Conservation (phyloP, 2,329 filamentous ascomycete genomes). For the Alternaria infectoria region DNA sequence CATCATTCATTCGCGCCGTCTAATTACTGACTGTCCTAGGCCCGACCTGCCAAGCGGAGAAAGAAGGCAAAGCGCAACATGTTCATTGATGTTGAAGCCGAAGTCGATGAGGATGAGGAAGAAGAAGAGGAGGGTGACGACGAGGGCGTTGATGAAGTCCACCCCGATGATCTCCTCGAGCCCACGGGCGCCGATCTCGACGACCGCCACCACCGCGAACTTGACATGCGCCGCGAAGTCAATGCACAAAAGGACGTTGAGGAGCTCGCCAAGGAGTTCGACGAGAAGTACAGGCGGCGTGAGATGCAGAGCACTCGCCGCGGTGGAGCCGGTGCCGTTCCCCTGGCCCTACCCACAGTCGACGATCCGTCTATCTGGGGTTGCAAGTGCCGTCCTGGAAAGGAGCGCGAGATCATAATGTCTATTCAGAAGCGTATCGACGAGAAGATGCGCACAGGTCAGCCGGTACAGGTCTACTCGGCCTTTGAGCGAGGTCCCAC, state of each 20-base stretch:
- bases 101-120: slow-evolving; percentile 87
- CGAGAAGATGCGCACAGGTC: slow-evolving; percentile 77
- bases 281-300: slow-evolving; percentile 85
- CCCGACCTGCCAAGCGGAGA: slow-evolving; percentile 78
- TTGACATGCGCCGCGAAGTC: slow-evolving; percentile 88
- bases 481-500: slow-evolving; percentile 81
- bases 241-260: slow-evolving; percentile 90
- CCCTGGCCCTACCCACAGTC: slow-evolving; percentile 84
- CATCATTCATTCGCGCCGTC: background rate
- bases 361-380: slow-evolving; percentile 97
- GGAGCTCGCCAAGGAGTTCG: slow-evolving; percentile 81
- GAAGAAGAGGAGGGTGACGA: slow-evolving; percentile 84
- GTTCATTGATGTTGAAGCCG: slow-evolving; percentile 97
- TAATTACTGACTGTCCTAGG: slow-evolving; percentile 51
- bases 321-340: slow-evolving; percentile 39
- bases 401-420: slow-evolving; percentile 90
- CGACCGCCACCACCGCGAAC: slow-evolving; percentile 89
- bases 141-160: slow-evolving; percentile 85
- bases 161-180: slow-evolving; percentile 87
- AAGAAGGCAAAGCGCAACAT: slow-evolving; percentile 76
- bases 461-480: slow-evolving; percentile 82
- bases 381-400: slow-evolving; percentile 90
- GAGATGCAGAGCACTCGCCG: slow-evolving; percentile 41
- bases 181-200: slow-evolving; percentile 79
- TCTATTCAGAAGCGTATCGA: slow-evolving; percentile 87